Evolutionary conservation across 257 asterid genomes (phyloP).

Genomic region (Echium plantagineum): DNA sequence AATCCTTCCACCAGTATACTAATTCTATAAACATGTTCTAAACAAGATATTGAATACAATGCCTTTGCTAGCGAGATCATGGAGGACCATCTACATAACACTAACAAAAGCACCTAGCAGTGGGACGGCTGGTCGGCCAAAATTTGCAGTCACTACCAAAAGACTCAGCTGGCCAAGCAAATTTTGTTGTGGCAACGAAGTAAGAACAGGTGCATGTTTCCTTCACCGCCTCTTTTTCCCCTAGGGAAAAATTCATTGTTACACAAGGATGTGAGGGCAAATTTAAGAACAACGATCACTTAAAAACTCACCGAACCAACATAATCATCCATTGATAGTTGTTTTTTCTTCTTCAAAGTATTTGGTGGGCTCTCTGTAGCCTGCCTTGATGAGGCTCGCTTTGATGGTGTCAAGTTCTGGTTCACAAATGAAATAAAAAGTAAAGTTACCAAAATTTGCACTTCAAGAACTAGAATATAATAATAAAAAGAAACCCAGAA

Average conservation of each 20-base stretch:
- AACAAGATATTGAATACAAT: too few species aligned
- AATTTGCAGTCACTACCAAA: too few species aligned
- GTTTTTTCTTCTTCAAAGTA: constrained; percentile 61
- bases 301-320: constrained; percentile 44
- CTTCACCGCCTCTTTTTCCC: constrained; percentile 67
- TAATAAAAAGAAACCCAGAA: neutral
- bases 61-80: neutral
- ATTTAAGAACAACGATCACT: neutral
- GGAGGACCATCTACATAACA: too few species aligned
- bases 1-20: neutral
- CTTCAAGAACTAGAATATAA: neutral
- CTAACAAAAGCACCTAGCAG: too few species aligned
- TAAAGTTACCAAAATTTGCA: neutral
- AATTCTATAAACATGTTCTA: too few species aligned
- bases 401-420: constrained; percentile 60
- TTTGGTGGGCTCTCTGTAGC: constrained; percentile 75
- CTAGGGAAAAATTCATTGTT: constrained; percentile 14
- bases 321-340: constrained; percentile 62
- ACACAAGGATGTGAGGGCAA: too few species aligned
- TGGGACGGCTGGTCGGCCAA: neutral
- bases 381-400: constrained; percentile 65
- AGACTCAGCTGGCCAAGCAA: neutral
- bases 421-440: neutral
- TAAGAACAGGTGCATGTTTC: neutral
- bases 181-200: too few species aligned